phyloP scores from a whole-genome alignment of 345 rosid species.

The Pistacia vera region DNA sequence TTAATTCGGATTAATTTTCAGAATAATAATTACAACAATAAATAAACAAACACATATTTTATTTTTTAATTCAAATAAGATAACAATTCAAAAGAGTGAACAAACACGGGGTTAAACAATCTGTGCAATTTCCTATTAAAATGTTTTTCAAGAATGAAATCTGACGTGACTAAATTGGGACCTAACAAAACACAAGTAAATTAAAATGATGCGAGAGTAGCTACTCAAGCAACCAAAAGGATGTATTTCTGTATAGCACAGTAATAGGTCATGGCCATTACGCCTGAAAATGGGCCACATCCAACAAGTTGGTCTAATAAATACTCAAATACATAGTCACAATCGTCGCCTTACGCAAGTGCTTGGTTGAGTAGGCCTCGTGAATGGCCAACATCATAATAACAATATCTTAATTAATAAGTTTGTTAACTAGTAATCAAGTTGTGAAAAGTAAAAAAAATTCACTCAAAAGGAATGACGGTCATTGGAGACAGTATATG shows the following conservation, averaged over 20 bases:
- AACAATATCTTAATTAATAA: not conserved
- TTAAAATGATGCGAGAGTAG: too few relatives aligned
- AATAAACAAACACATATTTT: too few relatives aligned
- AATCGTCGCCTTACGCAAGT: not conserved
- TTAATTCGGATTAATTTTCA: too few relatives aligned
- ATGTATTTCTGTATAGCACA: not conserved
- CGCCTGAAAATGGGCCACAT: constrained; percentile 3
- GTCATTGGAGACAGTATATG: not conserved
- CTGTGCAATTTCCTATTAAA: too few relatives aligned
- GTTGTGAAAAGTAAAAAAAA: not conserved
- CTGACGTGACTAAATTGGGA: too few relatives aligned
- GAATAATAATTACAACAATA: too few relatives aligned
- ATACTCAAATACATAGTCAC: not conserved
- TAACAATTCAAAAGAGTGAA: too few relatives aligned
- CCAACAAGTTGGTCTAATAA: not conserved
- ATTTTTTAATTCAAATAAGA: too few relatives aligned
- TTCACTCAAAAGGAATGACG: not conserved
- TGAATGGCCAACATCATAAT: constrained; percentile 8
- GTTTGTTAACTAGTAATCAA: not conserved
- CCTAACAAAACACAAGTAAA: too few relatives aligned
- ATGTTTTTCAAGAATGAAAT: not conserved
- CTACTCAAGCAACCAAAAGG: too few relatives aligned
- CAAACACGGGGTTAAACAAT: too few relatives aligned
- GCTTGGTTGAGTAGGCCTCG: not conserved
- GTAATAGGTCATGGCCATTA: not conserved